Evolutionary conservation across 2,329 filamentous ascomycete genomes (phyloP).

Genomic region (Colletotrichum orbiculare): DNA sequence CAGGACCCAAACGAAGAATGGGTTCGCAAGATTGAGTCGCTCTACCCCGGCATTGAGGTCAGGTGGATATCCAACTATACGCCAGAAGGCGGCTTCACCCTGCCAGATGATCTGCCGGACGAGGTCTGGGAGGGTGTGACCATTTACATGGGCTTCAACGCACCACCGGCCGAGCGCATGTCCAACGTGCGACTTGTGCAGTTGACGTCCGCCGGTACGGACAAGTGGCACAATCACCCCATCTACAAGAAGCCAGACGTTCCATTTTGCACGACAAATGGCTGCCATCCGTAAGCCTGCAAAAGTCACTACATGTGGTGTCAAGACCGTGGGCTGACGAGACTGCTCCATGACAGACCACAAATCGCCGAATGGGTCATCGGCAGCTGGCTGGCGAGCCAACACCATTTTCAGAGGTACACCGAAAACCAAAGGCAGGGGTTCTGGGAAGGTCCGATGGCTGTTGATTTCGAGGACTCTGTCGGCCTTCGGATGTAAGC

Average conservation of each 20-base stretch:
- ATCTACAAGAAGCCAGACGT: conserved; percentile 49
- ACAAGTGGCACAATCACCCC: conserved; percentile 51
- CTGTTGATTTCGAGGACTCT: conserved; percentile 45
- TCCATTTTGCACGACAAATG: conserved; percentile 54
- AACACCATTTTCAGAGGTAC: conserved; percentile 46
- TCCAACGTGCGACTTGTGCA: conserved; percentile 57
- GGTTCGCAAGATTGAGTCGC: conserved; percentile 45
- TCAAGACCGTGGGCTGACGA: neutral
- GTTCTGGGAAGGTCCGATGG: conserved; percentile 41
- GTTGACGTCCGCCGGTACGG: conserved; percentile 55
- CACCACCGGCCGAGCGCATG: conserved; percentile 46
- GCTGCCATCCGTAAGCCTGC: conserved; percentile 52
- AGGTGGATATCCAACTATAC: conserved; percentile 44
- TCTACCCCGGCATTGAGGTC: conserved; percentile 52
- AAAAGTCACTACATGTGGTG: neutral
- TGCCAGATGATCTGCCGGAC: conserved; percentile 42
- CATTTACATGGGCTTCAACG: conserved; percentile 47
- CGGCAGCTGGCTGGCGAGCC: conserved; percentile 46
- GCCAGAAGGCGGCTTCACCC: conserved; percentile 36
- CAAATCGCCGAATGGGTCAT: conserved; percentile 57
- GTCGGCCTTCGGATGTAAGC: conserved; percentile 48
- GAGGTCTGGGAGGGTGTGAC: conserved; percentile 55
- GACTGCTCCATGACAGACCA: conserved; percentile 39
- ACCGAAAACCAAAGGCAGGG: conserved; percentile 43
- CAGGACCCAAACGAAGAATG: conserved; percentile 46